Conservation (phyloP, 2,329 filamentous ascomycete genomes). For the Parastagonospora nodorum region DNA sequence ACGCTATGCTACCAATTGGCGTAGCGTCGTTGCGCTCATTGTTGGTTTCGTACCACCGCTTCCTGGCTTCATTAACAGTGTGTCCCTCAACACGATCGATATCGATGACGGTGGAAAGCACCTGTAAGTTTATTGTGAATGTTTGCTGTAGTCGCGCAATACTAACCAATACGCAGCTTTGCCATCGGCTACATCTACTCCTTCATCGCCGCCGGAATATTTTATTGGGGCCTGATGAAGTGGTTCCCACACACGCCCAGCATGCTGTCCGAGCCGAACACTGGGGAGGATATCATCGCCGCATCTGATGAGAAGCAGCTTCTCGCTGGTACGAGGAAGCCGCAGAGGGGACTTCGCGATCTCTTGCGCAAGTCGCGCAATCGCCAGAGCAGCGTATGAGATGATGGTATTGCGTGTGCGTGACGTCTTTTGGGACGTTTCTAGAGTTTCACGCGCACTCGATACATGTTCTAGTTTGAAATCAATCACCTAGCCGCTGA, state of each 20-base stretch:
- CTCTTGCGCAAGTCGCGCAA: neutral
- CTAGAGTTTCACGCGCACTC: too few relatives aligned
- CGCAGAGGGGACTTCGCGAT: constrained; percentile 7
- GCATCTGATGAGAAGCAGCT: constrained; percentile 37
- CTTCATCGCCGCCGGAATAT: constrained; percentile 40
- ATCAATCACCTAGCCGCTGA: too few relatives aligned
- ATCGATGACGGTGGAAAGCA: constrained; percentile 27
- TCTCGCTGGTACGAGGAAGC: constrained; percentile 7
- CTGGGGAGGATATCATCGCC: constrained; percentile 63
- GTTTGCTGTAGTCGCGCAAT: neutral
- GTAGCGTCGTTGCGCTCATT: constrained; percentile 28
- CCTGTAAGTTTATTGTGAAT: constrained; percentile 18
- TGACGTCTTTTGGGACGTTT: too few relatives aligned
- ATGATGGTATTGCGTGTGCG: neutral
- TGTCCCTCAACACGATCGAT: constrained; percentile 16
- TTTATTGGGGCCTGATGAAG: constrained; percentile 42
- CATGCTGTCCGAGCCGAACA: constrained; percentile 77
- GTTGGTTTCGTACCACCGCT: constrained; percentile 29
- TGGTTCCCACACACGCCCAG: constrained; percentile 71
- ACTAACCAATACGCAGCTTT: constrained; percentile 21
- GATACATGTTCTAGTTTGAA: too few relatives aligned
- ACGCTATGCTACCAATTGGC: constrained; percentile 28
- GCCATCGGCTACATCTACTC: constrained; percentile 47
- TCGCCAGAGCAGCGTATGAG: neutral
- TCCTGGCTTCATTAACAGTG: constrained; percentile 30